phyloP scores from a whole-genome alignment of 164 flowering plant species.

The Piper longum region DNA sequence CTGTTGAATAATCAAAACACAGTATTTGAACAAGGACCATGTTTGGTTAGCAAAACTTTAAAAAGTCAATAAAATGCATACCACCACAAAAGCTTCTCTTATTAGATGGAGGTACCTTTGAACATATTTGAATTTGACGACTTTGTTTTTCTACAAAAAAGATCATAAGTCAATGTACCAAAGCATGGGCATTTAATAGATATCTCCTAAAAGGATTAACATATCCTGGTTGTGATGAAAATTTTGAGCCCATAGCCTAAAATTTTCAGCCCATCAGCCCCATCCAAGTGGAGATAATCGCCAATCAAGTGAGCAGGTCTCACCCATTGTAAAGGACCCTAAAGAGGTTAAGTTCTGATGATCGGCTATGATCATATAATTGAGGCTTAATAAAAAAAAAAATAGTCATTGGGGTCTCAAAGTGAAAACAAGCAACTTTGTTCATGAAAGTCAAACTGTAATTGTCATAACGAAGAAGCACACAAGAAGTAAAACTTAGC shows the following conservation, averaged over 20 bases:
- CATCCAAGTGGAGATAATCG: neutral
- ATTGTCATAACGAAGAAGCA: no score
- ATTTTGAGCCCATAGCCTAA: neutral
- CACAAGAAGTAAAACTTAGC: no score
- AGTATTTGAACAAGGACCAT: neutral
- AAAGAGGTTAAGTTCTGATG: no score
- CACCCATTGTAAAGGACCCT: neutral
- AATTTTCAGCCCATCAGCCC: neutral
- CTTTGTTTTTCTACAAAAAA: slow-evolving; percentile 51
- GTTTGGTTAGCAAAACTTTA: neutral
- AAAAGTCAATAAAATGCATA: slow-evolving; percentile 10
- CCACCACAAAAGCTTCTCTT: slow-evolving; percentile 65
- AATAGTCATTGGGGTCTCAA: no score
- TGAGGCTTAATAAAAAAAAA: no score
- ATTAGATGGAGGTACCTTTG: slow-evolving; percentile 54
- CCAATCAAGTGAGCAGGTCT: neutral
- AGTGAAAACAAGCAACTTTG: no score
- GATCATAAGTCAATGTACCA: neutral
- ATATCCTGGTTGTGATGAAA: neutral
- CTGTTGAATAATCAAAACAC: slow-evolving; percentile 17
- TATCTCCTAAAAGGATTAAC: neutral
- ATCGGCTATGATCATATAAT: no score
- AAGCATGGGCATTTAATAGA: neutral
- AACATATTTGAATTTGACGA: slow-evolving; percentile 55
- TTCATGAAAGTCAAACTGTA: no score